Conservation (phyloP, 106 monocot genomes). For the Dioscorea dumetorum region DNA sequence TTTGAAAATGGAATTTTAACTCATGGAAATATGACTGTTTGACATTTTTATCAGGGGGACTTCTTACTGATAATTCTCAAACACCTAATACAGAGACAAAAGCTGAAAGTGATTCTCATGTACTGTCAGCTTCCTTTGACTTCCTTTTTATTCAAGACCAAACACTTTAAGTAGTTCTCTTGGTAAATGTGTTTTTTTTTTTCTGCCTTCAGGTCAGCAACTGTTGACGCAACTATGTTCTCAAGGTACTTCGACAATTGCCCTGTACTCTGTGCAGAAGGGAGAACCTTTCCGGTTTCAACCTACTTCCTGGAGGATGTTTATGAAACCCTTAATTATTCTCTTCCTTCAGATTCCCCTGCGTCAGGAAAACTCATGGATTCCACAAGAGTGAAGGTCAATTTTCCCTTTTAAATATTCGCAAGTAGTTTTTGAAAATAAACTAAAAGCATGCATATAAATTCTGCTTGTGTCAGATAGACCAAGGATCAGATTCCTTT, state of each 20-base stretch:
- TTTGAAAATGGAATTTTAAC: too few species aligned
- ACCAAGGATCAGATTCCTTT: too few species aligned
- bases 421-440: not conserved
- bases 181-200: not conserved
- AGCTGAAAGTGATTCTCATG: constrained; percentile 98
- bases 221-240: constrained; percentile 79
- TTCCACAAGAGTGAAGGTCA: constrained; percentile 48
- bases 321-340: constrained; percentile 75
- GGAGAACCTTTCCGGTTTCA: constrained; percentile 91
- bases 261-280: constrained; percentile 80
- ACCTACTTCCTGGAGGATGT: constrained; percentile 81
- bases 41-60: constrained; percentile 61
- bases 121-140: constrained; percentile 16
- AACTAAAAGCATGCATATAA: too few species aligned
- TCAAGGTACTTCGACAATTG: constrained; percentile 81
- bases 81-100: constrained; percentile 43
- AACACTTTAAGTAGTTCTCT: not conserved
- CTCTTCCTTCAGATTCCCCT: constrained; percentile 82
- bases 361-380: constrained; percentile 47
- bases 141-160: not conserved
- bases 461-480: too few species aligned
- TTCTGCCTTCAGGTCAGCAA: constrained; percentile 76
- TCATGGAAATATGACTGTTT: too few species aligned
- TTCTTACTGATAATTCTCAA: constrained; percentile 88
- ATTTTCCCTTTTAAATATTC: not conserved